A percentile compares a stretch with the other conserved stretches of the same genome.
These are phyloP conservation scores for Artomyces pyxidatus DNA, from an alignment of 768 basidiomycete species.

Conservation along the genomic window DNA sequence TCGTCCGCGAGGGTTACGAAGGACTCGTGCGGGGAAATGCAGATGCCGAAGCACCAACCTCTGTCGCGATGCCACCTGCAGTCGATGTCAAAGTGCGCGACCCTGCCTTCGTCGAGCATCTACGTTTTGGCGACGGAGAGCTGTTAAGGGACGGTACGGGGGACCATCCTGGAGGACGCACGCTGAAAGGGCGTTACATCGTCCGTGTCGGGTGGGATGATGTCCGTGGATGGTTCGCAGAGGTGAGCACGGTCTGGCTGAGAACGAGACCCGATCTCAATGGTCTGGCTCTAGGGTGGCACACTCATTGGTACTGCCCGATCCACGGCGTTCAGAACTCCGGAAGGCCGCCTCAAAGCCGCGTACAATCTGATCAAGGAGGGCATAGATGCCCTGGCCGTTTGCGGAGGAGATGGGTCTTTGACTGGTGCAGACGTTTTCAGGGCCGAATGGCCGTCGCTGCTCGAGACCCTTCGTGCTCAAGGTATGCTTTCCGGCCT, in stretches of 20 bases:
- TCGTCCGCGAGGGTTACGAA: slow-evolving; percentile 97
- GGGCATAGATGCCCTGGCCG: slow-evolving; percentile 94
- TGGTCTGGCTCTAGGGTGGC: slow-evolving; percentile 56
- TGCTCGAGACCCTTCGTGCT: slow-evolving; percentile 58
- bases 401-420: slow-evolving; percentile 96
- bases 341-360: slow-evolving; percentile 82
- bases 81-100: slow-evolving; percentile 18
- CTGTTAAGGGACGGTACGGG: slow-evolving; percentile 76
- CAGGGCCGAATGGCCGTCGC: slow-evolving; percentile 88
- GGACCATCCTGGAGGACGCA: slow-evolving; percentile 56
- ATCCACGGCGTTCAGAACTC: slow-evolving; percentile 73
- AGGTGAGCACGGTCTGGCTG: too few relatives aligned
- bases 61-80: slow-evolving; percentile 17
- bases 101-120: slow-evolving; percentile 50
- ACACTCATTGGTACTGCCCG: slow-evolving; percentile 94
- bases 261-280: too few relatives aligned
- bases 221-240: slow-evolving; percentile 88
- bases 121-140: slow-evolving; percentile 77
- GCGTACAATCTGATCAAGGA: slow-evolving; percentile 90
- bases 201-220: slow-evolving; percentile 98
- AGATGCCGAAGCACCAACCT: slow-evolving; percentile 12
- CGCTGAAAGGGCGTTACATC: slow-evolving; percentile 87
- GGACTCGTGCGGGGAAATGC: slow-evolving; percentile 91
- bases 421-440: slow-evolving; percentile 95
- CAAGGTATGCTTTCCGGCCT: slow-evolving; percentile 37